Evolutionary conservation across 2,329 filamentous ascomycete species (phyloP).

Genomic region (Cadophora gregata): DNA sequence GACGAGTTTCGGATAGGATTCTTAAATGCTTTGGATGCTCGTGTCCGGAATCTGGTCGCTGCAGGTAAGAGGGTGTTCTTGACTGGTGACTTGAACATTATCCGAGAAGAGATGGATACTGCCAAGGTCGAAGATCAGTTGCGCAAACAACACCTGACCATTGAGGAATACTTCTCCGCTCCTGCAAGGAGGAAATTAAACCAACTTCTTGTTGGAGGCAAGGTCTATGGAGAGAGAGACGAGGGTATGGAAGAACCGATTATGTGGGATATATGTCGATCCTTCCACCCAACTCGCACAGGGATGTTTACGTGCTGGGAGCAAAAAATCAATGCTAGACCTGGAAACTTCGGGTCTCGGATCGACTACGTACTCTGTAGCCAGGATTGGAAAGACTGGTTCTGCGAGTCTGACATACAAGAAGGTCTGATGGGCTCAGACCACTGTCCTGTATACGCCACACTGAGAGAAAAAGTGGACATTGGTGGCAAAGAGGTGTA

Average conservation of each 20-base stretch:
- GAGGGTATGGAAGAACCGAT: constrained; percentile 72
- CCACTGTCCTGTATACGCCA: constrained; percentile 90
- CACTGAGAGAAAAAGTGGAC: constrained; percentile 67
- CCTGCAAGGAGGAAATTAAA: constrained; percentile 83
- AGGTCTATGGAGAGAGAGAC: constrained; percentile 70
- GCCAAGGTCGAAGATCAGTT: constrained; percentile 76
- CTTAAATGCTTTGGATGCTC: constrained; percentile 77
- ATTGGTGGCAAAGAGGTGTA: constrained; percentile 56
- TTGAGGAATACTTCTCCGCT: constrained; percentile 74
- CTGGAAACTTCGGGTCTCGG: constrained; percentile 88
- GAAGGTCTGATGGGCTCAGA: constrained; percentile 94
- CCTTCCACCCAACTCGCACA: constrained; percentile 76
- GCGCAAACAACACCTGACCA: constrained; percentile 69
- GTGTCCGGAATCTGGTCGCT: constrained; percentile 81
- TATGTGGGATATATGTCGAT: constrained; percentile 83
- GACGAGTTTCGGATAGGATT: constrained; percentile 85
- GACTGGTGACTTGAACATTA: constrained; percentile 88
- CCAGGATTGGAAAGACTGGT: constrained; percentile 79
- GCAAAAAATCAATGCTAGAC: constrained; percentile 91
- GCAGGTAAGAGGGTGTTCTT: constrained; percentile 86
- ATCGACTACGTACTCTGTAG: constrained; percentile 95
- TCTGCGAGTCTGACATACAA: constrained; percentile 83
- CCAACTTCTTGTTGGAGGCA: constrained; percentile 78
- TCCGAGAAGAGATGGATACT: constrained; percentile 68
- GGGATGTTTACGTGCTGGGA: constrained; percentile 99